Percentiles rank a stretch among this genome's conserved stretches.
These are phyloP conservation scores for Cinnamomum chago DNA, from an alignment of 164 flowering plant species.

Conservation along the genomic window DNA sequence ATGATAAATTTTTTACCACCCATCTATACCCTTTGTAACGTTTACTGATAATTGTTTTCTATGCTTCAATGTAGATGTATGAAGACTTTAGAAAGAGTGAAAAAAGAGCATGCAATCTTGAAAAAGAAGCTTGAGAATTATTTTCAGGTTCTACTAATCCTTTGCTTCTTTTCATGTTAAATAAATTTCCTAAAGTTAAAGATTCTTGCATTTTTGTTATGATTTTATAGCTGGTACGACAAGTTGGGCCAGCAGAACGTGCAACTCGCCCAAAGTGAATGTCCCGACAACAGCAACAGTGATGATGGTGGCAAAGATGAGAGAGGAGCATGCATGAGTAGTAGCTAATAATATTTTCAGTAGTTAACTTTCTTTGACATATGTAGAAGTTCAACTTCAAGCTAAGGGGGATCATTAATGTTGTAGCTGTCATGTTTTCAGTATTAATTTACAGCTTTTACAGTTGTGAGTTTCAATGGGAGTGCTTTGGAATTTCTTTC, in stretches of 20 bases:
- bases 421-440: background rate
- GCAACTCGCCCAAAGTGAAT: slow-evolving; percentile 10
- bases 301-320: background rate
- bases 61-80: slow-evolving; percentile 6
- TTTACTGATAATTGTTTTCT: background rate
- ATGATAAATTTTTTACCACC: background rate
- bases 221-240: slow-evolving; percentile 6
- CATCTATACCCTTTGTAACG: background rate
- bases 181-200: too few species aligned
- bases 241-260: slow-evolving; percentile 9
- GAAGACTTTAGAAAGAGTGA: slow-evolving; percentile 5
- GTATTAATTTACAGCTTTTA: too few species aligned
- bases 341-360: background rate
- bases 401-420: background rate
- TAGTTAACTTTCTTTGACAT: background rate
- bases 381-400: background rate
- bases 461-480: too few species aligned
- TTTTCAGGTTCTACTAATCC: background rate
- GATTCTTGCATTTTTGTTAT: background rate
- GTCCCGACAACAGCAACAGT: background rate
- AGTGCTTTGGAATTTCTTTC: too few species aligned
- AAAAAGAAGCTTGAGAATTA: slow-evolving; percentile 10
- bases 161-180: background rate
- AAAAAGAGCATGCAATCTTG: slow-evolving; percentile 11
- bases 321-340: background rate